Percentiles rank a stretch among this genome's conserved stretches.
phyloP scores from a whole-genome alignment of 352 stramenopile species.

The Pythium graminicola region DNA sequence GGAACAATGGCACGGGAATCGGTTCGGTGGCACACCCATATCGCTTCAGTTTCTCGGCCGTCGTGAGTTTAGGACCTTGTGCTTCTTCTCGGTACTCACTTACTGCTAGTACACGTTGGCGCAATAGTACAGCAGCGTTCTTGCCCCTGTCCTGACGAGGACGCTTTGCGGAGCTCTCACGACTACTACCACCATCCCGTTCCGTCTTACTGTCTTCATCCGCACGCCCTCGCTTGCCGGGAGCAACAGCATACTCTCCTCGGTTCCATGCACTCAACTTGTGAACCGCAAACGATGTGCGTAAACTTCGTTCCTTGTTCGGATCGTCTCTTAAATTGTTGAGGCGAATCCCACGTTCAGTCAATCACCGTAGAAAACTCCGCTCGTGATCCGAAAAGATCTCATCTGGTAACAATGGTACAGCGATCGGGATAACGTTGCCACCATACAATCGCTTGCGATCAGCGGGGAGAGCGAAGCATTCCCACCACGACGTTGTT shows the following conservation, averaged over 20 bases:
- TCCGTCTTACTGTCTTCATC: not conserved
- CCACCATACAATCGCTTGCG: conserved; percentile 2
- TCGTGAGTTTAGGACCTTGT: too few species aligned
- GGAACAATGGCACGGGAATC: not conserved
- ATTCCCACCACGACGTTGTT: conserved; percentile 2
- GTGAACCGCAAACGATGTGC: conserved; percentile 6
- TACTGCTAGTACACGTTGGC: conserved; percentile 3
- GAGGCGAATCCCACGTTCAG: not conserved
- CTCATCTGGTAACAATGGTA: conserved; percentile 5
- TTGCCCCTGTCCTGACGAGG: not conserved
- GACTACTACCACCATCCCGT: not conserved
- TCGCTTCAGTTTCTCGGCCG: too few species aligned
- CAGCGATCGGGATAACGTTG: conserved; percentile 1
- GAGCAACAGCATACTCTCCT: not conserved
- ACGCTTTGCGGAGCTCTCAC: not conserved
- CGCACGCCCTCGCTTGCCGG: conserved; percentile 1
- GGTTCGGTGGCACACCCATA: not conserved
- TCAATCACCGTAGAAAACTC: not conserved
- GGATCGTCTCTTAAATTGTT: not conserved
- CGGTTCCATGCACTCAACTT: not conserved
- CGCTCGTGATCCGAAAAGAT: conserved; percentile 7
- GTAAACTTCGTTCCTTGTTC: conserved; percentile 7
- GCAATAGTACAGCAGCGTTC: not conserved
- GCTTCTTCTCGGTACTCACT: conserved; percentile 5
- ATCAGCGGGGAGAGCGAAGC: not conserved